Base-by-base conservation (phyloP, 139 green algal genomes). In the Diplosphaera chodatii region DNA sequence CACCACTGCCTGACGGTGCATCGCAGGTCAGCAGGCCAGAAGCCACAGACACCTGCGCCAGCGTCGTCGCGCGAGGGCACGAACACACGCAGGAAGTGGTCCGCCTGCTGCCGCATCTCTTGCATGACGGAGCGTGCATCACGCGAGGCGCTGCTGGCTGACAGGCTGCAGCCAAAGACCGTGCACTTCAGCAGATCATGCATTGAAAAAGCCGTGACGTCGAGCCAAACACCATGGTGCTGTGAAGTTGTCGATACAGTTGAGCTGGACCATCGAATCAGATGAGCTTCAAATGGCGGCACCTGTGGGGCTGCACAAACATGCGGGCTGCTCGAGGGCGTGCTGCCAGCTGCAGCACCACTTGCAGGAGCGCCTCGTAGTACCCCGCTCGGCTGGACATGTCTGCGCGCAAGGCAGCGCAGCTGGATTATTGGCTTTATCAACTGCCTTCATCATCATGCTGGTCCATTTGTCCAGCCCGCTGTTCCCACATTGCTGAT, bases 281-380 rank as follows among this genome's bases (percentile, higher is more conserved):
- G n/a, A n/a, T n/a, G n/a, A n/a, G n/a, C n/a, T n/a, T n/a, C n/a
- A n/a, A n/a, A n/a, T n/a, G n/a, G n/a, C n/a, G n/a, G n/a, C n/a
- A 25, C 48, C 16, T 59, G 48, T 59, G 48, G 10, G 48, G 48
- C 48, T 25, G 48, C 16, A 59, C 18, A 25, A 88, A 73, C 59
- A 87, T 55, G 10, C 66, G 20, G 0, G 64, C 56, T 1, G 73
- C 78, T 8, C 16, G 37, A 5, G 78, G 70, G 25, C 55, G 63
- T 40, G 77, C 84, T 18, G 48, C 48, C 66, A 91, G 70, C 63
- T 80, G 66, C 30, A 63, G 69, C 2, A 80, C 15, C 64, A 86
- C 77, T 16, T 48, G 30, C 32, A 91, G 79, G 30, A 91, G 67
- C 18, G 78, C 64, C 29, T 40, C 69, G 70, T 85, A 92, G 66